These are phyloP conservation scores for Microdochium nivale DNA, from an alignment of 2,329 filamentous ascomycete species.

Conservation along the genomic window DNA sequence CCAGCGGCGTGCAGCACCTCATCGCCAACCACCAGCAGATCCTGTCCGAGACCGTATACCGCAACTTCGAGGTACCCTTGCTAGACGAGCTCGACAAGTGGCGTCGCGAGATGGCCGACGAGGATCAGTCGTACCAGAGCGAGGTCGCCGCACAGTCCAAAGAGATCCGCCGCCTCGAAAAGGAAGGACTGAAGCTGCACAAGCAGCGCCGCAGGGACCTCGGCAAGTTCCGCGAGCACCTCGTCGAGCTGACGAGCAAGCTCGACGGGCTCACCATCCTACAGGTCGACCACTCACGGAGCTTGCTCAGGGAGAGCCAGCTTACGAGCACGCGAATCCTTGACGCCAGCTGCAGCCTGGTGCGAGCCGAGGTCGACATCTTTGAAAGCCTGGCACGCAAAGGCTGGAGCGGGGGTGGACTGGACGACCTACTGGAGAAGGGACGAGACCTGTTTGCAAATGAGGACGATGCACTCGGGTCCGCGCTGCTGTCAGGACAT, in stretches of 20 bases:
- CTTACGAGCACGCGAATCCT: conserved; percentile 54
- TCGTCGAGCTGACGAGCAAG: conserved; percentile 53
- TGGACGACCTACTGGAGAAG: conserved; percentile 57
- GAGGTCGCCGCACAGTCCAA: conserved; percentile 44
- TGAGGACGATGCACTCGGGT: conserved; percentile 18
- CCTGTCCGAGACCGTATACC: conserved; percentile 59
- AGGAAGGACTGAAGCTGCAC: conserved; percentile 55
- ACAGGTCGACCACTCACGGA: conserved; percentile 52
- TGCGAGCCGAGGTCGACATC: conserved; percentile 61
- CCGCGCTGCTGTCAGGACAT: conserved; percentile 1
- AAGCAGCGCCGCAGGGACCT: conserved; percentile 52
- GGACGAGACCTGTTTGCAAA: conserved; percentile 52
- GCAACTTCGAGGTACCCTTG: conserved; percentile 58
- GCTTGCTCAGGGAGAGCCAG: conserved; percentile 53
- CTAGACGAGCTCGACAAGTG: conserved; percentile 62
- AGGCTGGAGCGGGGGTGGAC: conserved; percentile 57
- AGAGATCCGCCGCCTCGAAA: conserved; percentile 56
- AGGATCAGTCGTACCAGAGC: conserved; percentile 50
- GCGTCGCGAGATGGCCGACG: conserved; percentile 54
- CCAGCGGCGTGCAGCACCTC: conserved; percentile 57
- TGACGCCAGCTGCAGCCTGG: conserved; percentile 56
- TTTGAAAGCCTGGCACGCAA: conserved; percentile 59
- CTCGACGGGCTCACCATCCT: conserved; percentile 54
- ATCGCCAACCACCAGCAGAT: conserved; percentile 65
- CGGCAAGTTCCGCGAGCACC: conserved; percentile 50